Evolutionary conservation across 2,329 filamentous ascomycete genomes (phyloP), one percentile per base, ranked within the genome.

Genomic region (Cladobotryum mycophilum): DNA sequence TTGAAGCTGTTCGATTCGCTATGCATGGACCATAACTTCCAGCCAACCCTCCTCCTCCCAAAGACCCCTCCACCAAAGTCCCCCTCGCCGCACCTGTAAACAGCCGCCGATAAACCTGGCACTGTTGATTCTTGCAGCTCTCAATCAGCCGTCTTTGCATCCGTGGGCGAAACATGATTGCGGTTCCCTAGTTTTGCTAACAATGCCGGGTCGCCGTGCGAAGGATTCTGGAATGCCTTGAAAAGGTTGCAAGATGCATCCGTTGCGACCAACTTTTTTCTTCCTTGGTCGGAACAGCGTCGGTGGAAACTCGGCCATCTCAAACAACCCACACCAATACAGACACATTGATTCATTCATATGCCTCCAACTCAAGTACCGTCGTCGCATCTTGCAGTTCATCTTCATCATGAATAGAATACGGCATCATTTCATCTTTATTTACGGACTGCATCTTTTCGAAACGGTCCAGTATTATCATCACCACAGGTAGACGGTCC

Each of bases 261-360:
- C 12, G 36, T 38, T n/a, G 14, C 36, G 13, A 38, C 14, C 14
- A 15, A 18, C 7, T 22, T 5, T 42, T 42, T 36, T 42, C 25
- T 30, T 36, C 14, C n/a, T 47, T 45, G 44, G 49, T 41, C 44
- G 45, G 47, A 51, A 43, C 45, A 47, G 44, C 44, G 49, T 38
- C 36, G 36, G 36, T 17, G 14, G 36, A 38, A 38, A 38, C 36
- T 38, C 36, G 36, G 36, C 36, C 36, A 38, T n/a, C 17, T 5
- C 36, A n/a, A n/a, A 13, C 8, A 30, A 30, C 25, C 25, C 25
- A 30, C 25, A 30, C 22, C 4, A 7, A 4, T 25, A 25, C 4
- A 11, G 9, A 30, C 25, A 8, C n/a, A n/a, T n/a, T n/a, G n/a
- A n/a, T 30, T 30, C 6, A 30, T 30, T 30, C 25, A 30, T 30